A percentile compares a stretch with the other conserved stretches of the same genome.
These are phyloP conservation scores for Neurospora sp. DNA, from an alignment of 495 filamentous ascomycete species.

Conservation along the genomic window DNA sequence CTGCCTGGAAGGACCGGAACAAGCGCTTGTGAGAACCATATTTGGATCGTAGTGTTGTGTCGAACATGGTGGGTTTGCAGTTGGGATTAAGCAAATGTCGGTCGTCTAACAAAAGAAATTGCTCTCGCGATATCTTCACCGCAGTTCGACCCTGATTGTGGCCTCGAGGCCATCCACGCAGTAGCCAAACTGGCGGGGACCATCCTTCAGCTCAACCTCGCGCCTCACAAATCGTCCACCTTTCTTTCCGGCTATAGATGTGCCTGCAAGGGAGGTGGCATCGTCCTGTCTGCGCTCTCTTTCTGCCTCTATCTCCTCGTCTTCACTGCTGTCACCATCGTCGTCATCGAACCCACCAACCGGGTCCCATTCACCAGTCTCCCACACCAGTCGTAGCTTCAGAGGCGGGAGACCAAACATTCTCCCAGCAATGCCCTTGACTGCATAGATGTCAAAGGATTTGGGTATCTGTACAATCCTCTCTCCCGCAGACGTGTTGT, in stretches of 20 bases:
- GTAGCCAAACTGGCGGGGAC: conserved; percentile 70
- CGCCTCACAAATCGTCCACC: conserved; percentile 52
- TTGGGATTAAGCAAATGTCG: neutral
- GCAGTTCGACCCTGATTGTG: conserved; percentile 55
- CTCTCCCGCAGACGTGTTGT: conserved; percentile 6
- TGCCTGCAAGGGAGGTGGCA: neutral
- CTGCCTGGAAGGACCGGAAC: neutral
- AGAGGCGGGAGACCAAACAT: conserved; percentile 57
- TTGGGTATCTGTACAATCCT: conserved; percentile 54
- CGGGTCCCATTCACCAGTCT: conserved; percentile 79
- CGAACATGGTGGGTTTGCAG: neutral
- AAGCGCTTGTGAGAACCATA: neutral
- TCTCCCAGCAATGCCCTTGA: conserved; percentile 67
- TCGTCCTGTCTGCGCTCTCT: conserved; percentile 7
- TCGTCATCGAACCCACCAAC: conserved; percentile 53
- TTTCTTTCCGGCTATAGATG: conserved; percentile 12
- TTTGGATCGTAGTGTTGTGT: neutral
- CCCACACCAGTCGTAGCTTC: conserved; percentile 57
- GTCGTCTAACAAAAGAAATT: neutral
- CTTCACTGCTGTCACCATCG: conserved; percentile 46
- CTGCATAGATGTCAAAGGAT: conserved; percentile 64
- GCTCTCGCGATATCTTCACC: conserved; percentile 2
- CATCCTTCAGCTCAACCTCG: conserved; percentile 74
- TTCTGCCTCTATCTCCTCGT: conserved; percentile 30
- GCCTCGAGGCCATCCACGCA: conserved; percentile 65